A percentile compares a stretch with the other conserved stretches of the same genome.
Evolutionary conservation across 2,329 filamentous ascomycete genomes (phyloP).

Genomic region (Fusarium avenaceum): DNA sequence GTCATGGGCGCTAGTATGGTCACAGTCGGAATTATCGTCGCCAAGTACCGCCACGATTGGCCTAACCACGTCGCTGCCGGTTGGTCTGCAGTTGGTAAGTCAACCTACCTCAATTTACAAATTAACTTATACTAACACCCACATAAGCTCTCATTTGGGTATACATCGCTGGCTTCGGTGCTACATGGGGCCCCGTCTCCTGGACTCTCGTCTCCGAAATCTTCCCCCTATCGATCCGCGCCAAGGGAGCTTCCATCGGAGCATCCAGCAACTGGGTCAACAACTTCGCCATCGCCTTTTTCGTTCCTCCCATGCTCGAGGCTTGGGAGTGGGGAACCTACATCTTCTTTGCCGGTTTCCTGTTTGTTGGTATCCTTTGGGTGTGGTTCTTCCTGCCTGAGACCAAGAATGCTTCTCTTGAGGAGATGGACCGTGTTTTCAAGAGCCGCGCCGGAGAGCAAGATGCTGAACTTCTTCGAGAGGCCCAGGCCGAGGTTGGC

Average conservation of each 20-base stretch:
- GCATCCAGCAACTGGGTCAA: slow-evolving; percentile 61
- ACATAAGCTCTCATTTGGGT: slow-evolving; percentile 52
- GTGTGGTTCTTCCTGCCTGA: slow-evolving; percentile 67
- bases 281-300: slow-evolving; percentile 63
- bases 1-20: slow-evolving; percentile 53
- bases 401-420: slow-evolving; percentile 67
- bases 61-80: slow-evolving; percentile 53
- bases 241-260: slow-evolving; percentile 60
- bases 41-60: slow-evolving; percentile 46
- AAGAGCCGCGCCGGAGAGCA: slow-evolving; percentile 53
- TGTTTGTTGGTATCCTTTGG: slow-evolving; percentile 62
- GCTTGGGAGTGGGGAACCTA: slow-evolving; percentile 64
- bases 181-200: slow-evolving; percentile 61
- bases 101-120: fast-evolving
- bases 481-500: slow-evolving; percentile 45
- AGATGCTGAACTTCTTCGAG: slow-evolving; percentile 38
- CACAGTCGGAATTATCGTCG: slow-evolving; percentile 38
- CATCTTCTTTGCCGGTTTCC: slow-evolving; percentile 68
- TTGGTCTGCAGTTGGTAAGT: slow-evolving; percentile 54
- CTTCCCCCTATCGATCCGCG: slow-evolving; percentile 60
- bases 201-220: slow-evolving; percentile 65
- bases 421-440: slow-evolving; percentile 68
- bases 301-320: slow-evolving; percentile 57
- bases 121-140: fast-evolving
- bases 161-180: slow-evolving; percentile 65